A percentile compares a stretch with the other conserved stretches of the same genome.
These are phyloP conservation scores for Eucalyptus curtisii DNA, from an alignment of 345 rosid species.

Conservation along the genomic window DNA sequence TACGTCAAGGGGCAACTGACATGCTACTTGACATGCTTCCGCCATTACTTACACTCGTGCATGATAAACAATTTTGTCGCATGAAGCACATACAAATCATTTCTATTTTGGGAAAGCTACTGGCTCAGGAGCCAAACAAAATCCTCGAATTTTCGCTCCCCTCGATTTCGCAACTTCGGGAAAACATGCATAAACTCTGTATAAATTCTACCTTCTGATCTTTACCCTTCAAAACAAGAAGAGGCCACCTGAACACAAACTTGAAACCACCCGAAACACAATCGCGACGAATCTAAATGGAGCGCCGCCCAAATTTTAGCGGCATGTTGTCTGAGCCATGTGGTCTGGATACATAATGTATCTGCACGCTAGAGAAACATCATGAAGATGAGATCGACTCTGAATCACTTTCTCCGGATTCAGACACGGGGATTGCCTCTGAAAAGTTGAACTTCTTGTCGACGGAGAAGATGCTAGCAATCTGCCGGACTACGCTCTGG, in stretches of 20 bases:
- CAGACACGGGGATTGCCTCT: conserved; percentile 16
- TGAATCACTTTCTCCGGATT: background rate
- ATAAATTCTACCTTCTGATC: background rate
- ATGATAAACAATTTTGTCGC: background rate
- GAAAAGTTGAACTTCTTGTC: conserved; percentile 45
- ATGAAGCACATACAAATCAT: background rate
- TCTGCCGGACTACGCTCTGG: conserved; percentile 39
- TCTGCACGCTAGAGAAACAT: background rate
- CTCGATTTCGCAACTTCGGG: background rate
- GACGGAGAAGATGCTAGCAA: conserved; percentile 48
- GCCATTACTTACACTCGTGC: background rate
- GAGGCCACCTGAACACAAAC: background rate
- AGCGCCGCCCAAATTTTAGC: background rate
- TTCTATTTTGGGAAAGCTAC: background rate
- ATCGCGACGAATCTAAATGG: background rate
- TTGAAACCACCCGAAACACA: background rate
- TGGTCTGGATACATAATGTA: background rate
- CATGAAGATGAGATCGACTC: conserved; percentile 10
- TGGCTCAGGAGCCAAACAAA: background rate
- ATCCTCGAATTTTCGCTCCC: background rate
- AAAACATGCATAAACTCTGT: background rate
- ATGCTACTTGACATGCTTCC: background rate
- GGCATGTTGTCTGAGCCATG: background rate
- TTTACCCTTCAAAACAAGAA: background rate
- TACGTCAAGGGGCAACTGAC: background rate